Percentiles rank a stretch among this genome's conserved stretches.
Evolutionary conservation across 2,329 filamentous ascomycete species (phyloP).

Genomic region (Ophiostoma sp.): DNA sequence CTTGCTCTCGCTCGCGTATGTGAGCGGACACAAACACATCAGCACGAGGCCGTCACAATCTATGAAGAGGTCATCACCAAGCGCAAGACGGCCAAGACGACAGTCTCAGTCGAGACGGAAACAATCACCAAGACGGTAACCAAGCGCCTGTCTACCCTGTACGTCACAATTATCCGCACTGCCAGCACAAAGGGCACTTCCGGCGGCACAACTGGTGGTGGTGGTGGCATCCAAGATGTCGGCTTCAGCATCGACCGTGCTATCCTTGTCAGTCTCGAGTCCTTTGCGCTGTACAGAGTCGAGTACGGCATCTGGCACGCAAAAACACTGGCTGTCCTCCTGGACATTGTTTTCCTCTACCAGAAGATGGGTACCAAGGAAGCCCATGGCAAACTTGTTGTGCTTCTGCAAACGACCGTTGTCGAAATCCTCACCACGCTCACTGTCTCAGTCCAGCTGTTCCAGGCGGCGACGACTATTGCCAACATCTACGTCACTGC

Average conservation of each 20-base stretch:
- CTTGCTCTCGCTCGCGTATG: constrained; percentile 42
- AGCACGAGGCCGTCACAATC: constrained; percentile 41
- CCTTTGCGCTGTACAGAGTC: constrained; percentile 39
- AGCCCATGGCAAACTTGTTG: constrained; percentile 35
- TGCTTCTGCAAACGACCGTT: constrained; percentile 38
- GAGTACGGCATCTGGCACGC: constrained; percentile 43
- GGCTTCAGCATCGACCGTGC: constrained; percentile 36
- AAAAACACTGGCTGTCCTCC: constrained; percentile 40
- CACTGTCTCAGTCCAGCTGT: constrained; percentile 41
- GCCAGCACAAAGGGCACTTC: constrained; percentile 31
- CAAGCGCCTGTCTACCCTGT: constrained; percentile 45
- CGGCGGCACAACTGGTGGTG: constrained; percentile 27
- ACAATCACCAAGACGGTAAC: constrained; percentile 42
- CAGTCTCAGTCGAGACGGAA: constrained; percentile 33
- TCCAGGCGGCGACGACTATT: constrained; percentile 44
- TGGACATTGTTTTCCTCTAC: constrained; percentile 40
- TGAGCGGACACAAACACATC: constrained; percentile 39
- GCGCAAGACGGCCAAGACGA: constrained; percentile 36
- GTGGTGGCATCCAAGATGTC: constrained; percentile 29
- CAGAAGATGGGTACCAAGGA: constrained; percentile 37
- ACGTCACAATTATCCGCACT: constrained; percentile 39
- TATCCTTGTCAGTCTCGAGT: constrained; percentile 38
- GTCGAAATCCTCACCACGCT: constrained; percentile 38
- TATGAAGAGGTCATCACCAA: constrained; percentile 44
- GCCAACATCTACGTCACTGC: constrained; percentile 42